phyloP scores from a whole-genome alignment of 2,329 filamentous ascomycete genomes.

The Fusarium oxysporum region DNA sequence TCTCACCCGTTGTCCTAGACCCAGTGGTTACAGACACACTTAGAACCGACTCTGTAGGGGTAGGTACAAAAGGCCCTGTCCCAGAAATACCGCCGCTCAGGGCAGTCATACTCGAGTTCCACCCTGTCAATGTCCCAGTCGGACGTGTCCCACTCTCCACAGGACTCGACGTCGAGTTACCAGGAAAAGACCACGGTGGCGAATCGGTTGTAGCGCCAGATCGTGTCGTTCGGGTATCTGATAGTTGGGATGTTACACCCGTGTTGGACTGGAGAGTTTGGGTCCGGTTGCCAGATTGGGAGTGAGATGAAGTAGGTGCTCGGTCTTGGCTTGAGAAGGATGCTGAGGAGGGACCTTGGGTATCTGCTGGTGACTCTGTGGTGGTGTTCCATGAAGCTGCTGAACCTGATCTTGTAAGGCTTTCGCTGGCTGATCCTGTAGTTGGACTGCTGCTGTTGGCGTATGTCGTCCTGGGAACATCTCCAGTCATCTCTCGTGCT shows the following conservation, averaged over 20 bases:
- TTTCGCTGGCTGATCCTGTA: not conserved
- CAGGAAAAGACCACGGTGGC: conserved; percentile 20
- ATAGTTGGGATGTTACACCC: not conserved
- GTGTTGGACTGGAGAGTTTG: not conserved
- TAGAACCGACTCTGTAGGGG: not conserved
- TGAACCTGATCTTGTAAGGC: not conserved
- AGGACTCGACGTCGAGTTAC: conserved; percentile 20
- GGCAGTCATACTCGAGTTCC: conserved; percentile 31
- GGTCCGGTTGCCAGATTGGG: not conserved
- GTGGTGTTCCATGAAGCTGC: conserved; percentile 9
- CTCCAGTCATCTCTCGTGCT: not conserved
- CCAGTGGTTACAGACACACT: not conserved
- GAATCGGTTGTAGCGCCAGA: conserved; percentile 7
- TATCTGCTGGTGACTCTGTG: not conserved
- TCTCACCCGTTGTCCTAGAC: not conserved
- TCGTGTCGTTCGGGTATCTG: conserved; percentile 11
- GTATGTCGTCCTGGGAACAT: not conserved
- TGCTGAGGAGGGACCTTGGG: conserved; percentile 1
- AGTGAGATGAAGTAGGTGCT: conserved; percentile 1
- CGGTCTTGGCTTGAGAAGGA: not conserved
- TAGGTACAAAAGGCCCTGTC: not conserved
- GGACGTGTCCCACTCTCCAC: conserved; percentile 19
- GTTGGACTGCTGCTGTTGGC: not conserved
- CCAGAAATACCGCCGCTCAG: not conserved
- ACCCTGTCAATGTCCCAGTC: conserved; percentile 8